Evolutionary conservation across 352 stramenopile genomes (phyloP).

Genomic region (Globisporangium camurandrum): DNA sequence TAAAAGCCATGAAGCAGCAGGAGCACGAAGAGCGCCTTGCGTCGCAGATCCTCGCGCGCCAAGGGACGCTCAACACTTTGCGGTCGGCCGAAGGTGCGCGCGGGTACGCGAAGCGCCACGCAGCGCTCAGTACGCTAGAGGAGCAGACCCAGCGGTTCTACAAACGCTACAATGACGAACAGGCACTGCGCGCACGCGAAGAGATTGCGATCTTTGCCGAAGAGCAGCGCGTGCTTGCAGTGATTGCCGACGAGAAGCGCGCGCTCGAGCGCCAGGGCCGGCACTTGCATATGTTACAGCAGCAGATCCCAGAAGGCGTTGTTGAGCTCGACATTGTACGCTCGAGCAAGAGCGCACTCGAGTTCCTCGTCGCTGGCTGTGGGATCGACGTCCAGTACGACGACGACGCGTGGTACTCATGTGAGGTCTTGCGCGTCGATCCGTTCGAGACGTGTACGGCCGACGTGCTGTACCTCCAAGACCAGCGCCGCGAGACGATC

Average conservation of each 20-base stretch:
- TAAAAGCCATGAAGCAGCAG: slow-evolving; percentile 62
- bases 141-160: slow-evolving; percentile 47
- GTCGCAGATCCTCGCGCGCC: slow-evolving; percentile 51
- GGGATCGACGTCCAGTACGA: slow-evolving; percentile 65
- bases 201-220: slow-evolving; percentile 43
- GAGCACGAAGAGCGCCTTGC: slow-evolving; percentile 56
- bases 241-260: slow-evolving; percentile 30
- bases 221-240: slow-evolving; percentile 30
- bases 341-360: slow-evolving; percentile 49
- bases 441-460: slow-evolving; percentile 53
- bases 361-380: slow-evolving; percentile 48
- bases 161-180: slow-evolving; percentile 34
- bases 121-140: slow-evolving; percentile 49
- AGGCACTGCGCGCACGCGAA: slow-evolving; percentile 29
- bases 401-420: slow-evolving; percentile 67
- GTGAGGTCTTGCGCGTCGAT: slow-evolving; percentile 44
- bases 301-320: slow-evolving; percentile 51
- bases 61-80: slow-evolving; percentile 57
- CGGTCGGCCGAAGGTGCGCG: slow-evolving; percentile 61
- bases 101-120: slow-evolving; percentile 61
- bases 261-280: slow-evolving; percentile 34
- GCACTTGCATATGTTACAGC: slow-evolving; percentile 45
- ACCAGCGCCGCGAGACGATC: slow-evolving; percentile 59
- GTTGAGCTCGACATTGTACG: slow-evolving; percentile 39
- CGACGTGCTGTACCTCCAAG: slow-evolving; percentile 50